Evolutionary conservation across 2,329 filamentous ascomycete genomes (phyloP).

Genomic region (Scortechinia acanthostroma): DNA sequence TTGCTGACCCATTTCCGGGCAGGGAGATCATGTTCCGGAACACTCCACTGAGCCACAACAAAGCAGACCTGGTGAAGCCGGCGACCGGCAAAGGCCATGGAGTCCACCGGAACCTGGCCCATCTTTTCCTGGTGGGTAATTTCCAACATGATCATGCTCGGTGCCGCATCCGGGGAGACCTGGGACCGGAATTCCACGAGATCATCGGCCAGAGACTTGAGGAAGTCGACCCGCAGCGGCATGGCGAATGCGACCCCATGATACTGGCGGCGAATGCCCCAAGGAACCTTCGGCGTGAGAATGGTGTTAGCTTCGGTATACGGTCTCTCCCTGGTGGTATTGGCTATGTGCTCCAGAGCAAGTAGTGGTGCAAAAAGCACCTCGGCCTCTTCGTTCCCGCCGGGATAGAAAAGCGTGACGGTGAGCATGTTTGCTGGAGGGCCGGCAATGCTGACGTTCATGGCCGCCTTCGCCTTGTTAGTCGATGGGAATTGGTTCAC

Average conservation of each 20-base stretch:
- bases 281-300: not conserved
- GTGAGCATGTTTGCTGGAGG: not conserved
- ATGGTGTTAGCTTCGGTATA: not conserved
- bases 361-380: not conserved
- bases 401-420: not conserved
- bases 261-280: not conserved
- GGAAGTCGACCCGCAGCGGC: not conserved
- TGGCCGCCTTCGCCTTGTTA: no score
- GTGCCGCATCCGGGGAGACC: not conserved
- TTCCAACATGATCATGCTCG: not conserved
- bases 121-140: not conserved
- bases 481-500: no score
- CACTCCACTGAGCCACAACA: no score
- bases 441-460: not conserved
- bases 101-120: not conserved
- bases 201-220: not conserved
- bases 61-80: no score
- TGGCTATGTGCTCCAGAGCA: not conserved
- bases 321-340: not conserved
- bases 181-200: not conserved
- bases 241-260: not conserved
- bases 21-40: no score
- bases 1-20: no score
- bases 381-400: not conserved
- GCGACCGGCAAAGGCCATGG: not conserved